Percentiles rank a stretch among this genome's conserved stretches.
Evolutionary conservation across 345 rosid species (phyloP).

Genomic region (Alliaria petiolata): DNA sequence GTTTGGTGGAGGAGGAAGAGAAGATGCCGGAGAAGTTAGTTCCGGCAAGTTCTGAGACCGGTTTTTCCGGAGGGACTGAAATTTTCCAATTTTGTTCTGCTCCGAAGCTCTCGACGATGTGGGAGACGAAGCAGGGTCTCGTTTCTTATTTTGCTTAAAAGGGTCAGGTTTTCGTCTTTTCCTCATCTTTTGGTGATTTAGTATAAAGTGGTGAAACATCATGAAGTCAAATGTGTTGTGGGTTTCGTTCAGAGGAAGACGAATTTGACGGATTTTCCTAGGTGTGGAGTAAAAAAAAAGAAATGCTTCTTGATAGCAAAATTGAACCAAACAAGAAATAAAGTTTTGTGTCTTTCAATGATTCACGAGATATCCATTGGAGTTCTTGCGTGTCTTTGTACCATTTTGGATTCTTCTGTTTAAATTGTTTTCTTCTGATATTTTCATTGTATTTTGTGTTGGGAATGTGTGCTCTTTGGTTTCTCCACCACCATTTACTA

Average conservation of each 20-base stretch:
- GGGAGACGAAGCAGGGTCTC: neutral
- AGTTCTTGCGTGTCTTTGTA: neutral
- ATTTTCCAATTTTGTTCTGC: neutral
- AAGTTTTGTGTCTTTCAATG: neutral
- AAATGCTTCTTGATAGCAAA: neutral
- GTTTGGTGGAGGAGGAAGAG: neutral
- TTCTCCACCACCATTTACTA: constrained; percentile 9
- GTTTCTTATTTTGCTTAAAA: neutral
- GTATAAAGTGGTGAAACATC: neutral
- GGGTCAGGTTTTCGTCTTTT: neutral
- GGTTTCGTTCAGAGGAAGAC: neutral
- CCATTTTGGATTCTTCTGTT: constrained; percentile 23
- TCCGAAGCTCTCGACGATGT: neutral
- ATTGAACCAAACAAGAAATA: neutral
- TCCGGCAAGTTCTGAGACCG: neutral
- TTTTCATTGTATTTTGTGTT: neutral
- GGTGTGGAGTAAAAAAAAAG: neutral
- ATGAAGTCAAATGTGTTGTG: neutral
- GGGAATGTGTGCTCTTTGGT: constrained; percentile 12
- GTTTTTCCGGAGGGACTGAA: neutral
- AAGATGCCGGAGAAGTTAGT: neutral
- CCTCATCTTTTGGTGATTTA: neutral
- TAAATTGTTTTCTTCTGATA: neutral
- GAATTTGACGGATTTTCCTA: neutral
- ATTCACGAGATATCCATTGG: neutral